Conservation (phyloP, 768 basidiomycete genomes). For the Crucibulum laeve region DNA sequence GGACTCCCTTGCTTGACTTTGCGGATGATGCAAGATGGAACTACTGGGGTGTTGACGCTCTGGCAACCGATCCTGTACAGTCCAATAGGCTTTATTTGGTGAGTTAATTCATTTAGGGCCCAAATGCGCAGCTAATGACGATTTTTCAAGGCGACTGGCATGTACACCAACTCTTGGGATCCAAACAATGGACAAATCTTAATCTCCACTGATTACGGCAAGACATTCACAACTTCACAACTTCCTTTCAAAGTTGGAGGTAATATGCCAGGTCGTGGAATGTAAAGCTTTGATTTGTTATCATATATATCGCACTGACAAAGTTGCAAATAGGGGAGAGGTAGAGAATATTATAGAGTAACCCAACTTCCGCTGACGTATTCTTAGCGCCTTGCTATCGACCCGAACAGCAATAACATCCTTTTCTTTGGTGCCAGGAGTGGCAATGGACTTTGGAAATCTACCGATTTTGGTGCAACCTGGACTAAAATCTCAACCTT, state of each 20-base stretch:
- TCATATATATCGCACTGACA: constrained; percentile 3
- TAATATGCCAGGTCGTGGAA: constrained; percentile 67
- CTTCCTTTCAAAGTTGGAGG: constrained; percentile 67
- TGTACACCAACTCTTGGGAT: constrained; percentile 62
- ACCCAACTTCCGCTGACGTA: neutral
- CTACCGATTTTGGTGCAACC: constrained; percentile 50
- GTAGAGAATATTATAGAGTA: constrained; percentile 21
- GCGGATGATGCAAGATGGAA: constrained; percentile 45
- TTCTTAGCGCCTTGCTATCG: constrained; percentile 51
- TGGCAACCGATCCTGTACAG: constrained; percentile 60
- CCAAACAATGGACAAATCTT: constrained; percentile 62
- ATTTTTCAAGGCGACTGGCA: constrained; percentile 41
- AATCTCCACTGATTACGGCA: constrained; percentile 52
- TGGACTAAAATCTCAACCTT: constrained; percentile 61
- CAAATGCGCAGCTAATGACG: neutral
- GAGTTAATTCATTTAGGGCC: constrained; percentile 3
- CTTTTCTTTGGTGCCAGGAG: constrained; percentile 62
- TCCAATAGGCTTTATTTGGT: constrained; percentile 51
- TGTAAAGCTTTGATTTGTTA: constrained; percentile 27
- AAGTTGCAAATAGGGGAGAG: constrained; percentile 36
- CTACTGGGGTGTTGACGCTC: constrained; percentile 57
- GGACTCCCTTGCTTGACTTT: constrained; percentile 63
- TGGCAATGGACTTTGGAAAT: constrained; percentile 66
- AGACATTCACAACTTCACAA: constrained; percentile 45
- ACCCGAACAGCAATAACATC: constrained; percentile 58